Evolutionary conservation across 305 asterid species (phyloP).

Genomic region (Rubia balearica): DNA sequence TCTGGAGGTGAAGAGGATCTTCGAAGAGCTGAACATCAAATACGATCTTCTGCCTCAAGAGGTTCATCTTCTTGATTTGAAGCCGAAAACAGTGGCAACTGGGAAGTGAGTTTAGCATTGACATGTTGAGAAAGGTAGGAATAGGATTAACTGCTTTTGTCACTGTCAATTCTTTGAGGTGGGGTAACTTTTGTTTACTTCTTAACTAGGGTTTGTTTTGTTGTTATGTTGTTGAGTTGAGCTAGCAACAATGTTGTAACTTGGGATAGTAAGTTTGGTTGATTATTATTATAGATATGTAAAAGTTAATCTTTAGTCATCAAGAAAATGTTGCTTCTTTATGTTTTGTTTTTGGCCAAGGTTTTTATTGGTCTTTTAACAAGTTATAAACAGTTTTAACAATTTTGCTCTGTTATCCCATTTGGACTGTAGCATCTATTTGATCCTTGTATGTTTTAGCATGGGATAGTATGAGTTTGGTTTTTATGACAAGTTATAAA

Average conservation of each 20-base stretch:
- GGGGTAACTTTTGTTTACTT: neutral
- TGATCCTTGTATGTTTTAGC: too few species aligned
- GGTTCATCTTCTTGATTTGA: slow-evolving; percentile 47
- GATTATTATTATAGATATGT: neutral
- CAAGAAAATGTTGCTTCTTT: neutral
- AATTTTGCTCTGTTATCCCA: neutral
- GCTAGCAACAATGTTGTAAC: neutral
- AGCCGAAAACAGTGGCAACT: slow-evolving; percentile 14
- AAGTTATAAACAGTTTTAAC: neutral
- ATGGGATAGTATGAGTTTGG: too few species aligned
- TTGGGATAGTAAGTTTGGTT: neutral
- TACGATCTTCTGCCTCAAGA: slow-evolving; percentile 77
- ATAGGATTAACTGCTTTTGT: neutral
- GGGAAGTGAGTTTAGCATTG: slow-evolving; percentile 9
- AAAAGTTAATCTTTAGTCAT: neutral
- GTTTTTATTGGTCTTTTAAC: too few species aligned
- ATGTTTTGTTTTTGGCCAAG: neutral
- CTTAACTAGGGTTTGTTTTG: neutral
- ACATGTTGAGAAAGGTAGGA: slow-evolving; percentile 1
- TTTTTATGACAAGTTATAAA: too few species aligned
- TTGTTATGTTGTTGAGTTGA: neutral
- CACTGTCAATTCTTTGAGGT: neutral
- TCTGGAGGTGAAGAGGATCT: slow-evolving; percentile 66
- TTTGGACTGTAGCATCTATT: too few species aligned
- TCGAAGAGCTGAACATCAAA: slow-evolving; percentile 63